Evolutionary conservation across 495 filamentous ascomycete genomes (phyloP), one percentile per base, ranked within the genome.

Genomic region (Symbiotaphrina buchneri): DNA sequence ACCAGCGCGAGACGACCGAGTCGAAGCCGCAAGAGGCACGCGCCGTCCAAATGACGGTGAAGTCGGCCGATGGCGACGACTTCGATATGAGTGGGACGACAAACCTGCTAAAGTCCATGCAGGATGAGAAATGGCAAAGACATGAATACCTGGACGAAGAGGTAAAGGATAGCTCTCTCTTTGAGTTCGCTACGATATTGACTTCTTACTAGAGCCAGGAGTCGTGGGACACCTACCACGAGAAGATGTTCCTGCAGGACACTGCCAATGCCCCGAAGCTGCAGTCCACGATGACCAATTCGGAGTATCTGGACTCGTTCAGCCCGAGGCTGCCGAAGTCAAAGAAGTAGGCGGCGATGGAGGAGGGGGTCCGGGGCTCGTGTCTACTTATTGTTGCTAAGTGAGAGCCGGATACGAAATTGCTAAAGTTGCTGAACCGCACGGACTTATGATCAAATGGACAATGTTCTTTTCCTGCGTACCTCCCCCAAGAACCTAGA

Each of bases 101-200:
- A 21, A 57, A 66, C 27, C 49, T 69, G 0, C 45, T 74, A 32
- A 58, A 63, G 35, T 52, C 54, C 19, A 68, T 69, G 39, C 66
- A 75, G 40, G 66, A 73, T 31, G 76, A 83, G 38, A 53, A 56
- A 35, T 83, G 76, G 76, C 60, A 54, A 31, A 48, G 48, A 18
- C 52, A 74, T 39, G 52, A 60, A 20, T 82, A 73, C 58, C 42
- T 71, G 28, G 75, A 82, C 44, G 70, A 76, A 30, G 69, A 78
- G 45, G 66, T 70, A 46, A 38, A 53, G 37, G 18, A 18, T 17
- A 6, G 13, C 14, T 27, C 10, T 13, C 17, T 7, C 8, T 17
- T 30, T 16, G 14, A 10, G 16, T 10, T 38, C 16, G 17, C 23
- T 3, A 11, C 17, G 2, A 36, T 6, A 23, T 16, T 16, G 15